These are phyloP conservation scores for Parietichytrium sp. DNA, from an alignment of 108 stramenopile genomes.

Conservation along the genomic window DNA sequence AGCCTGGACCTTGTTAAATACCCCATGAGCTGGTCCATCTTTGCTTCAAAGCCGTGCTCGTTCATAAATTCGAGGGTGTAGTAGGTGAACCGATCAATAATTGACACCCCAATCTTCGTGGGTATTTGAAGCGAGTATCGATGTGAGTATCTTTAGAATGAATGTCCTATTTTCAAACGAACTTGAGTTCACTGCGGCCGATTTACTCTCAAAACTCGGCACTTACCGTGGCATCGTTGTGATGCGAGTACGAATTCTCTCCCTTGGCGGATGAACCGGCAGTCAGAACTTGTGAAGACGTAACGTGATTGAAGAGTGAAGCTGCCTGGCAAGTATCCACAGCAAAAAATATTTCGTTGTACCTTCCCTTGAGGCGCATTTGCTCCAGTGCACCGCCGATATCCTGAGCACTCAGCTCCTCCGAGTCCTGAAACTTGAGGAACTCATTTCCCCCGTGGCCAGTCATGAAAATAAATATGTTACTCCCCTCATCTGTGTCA, in stretches of 20 bases:
- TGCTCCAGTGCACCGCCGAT: constrained; percentile 66
- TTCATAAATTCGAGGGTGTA: constrained; percentile 46
- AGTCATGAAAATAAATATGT: constrained; percentile 79
- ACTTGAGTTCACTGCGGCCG: too few species aligned
- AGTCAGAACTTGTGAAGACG: constrained; percentile 66
- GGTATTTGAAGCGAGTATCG: too few species aligned
- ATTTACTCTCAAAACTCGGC: too few species aligned
- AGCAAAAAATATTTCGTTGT: constrained; percentile 71
- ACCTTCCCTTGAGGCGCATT: constrained; percentile 67
- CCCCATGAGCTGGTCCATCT: not conserved
- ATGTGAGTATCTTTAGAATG: too few species aligned
- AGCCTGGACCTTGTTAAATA: not conserved
- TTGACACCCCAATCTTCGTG: constrained; percentile 65
- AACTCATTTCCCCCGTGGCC: constrained; percentile 96
- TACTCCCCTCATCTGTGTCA: constrained; percentile 40
- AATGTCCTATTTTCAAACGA: too few species aligned
- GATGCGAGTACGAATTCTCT: constrained; percentile 78
- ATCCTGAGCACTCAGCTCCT: constrained; percentile 81
- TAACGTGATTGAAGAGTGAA: constrained; percentile 50
- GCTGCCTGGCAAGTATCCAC: constrained; percentile 94
- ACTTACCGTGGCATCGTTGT: constrained; percentile 54
- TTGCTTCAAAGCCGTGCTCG: not conserved
- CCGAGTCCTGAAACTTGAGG: constrained; percentile 92
- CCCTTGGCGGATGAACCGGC: constrained; percentile 69
- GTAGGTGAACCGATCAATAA: constrained; percentile 75